Evolutionary conservation across 2,329 filamentous ascomycete species (phyloP).

Genomic region (Cercospora sojina): DNA sequence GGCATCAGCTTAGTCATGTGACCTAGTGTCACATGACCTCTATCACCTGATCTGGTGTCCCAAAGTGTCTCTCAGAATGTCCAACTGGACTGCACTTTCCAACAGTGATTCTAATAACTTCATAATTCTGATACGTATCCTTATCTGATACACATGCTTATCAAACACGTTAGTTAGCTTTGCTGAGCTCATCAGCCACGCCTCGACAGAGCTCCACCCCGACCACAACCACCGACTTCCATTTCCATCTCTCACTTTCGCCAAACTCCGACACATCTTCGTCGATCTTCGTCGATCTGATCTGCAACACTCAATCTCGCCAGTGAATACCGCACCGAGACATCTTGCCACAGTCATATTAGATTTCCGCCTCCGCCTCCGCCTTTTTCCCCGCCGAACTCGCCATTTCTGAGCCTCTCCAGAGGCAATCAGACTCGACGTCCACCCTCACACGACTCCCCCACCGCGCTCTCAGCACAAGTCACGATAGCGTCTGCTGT

Average conservation of each 20-base stretch:
- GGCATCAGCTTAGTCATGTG: no score
- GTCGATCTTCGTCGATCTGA: background rate
- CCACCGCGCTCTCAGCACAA: background rate
- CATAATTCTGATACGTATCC: no score
- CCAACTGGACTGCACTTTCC: no score
- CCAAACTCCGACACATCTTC: background rate
- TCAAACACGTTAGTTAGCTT: background rate
- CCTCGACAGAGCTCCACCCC: background rate
- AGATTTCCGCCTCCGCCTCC: background rate
- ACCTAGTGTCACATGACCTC: no score
- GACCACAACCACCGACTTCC: background rate
- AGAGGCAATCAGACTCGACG: background rate
- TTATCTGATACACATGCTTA: no score
- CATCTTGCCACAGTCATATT: background rate
- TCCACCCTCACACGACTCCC: background rate
- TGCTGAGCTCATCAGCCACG: constrained; percentile 3
- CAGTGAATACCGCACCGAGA: background rate
- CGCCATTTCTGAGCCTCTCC: background rate
- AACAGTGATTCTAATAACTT: no score
- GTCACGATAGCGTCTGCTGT: background rate
- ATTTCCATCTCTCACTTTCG: background rate
- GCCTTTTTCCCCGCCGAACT: background rate
- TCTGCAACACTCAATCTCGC: background rate
- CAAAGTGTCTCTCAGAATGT: no score
- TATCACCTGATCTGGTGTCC: no score